These are phyloP conservation scores for Vigna nakashimae DNA, from an alignment of 306 rosid genomes.

Conservation along the genomic window DNA sequence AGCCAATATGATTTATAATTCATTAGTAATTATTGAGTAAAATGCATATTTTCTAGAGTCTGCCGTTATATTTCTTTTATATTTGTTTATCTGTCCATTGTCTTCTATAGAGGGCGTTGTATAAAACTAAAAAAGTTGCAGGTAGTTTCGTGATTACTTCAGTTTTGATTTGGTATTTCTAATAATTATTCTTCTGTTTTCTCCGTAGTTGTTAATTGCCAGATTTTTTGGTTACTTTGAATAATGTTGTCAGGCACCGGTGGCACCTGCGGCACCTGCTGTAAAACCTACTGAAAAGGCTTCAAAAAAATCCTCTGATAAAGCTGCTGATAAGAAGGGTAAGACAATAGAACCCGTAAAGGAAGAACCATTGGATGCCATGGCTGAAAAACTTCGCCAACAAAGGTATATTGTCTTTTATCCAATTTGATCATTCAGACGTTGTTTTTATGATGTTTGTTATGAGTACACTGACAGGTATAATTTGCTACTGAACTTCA, in stretches of 20 bases:
- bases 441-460: constrained; percentile 1
- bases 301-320: constrained; percentile 64
- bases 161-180: constrained; percentile 6
- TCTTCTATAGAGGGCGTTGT: neutral
- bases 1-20: neutral
- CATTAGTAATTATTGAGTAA: too few species aligned
- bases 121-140: neutral
- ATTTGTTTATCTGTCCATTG: constrained; percentile 1
- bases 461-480: neutral
- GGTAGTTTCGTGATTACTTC: neutral
- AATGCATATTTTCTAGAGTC: neutral
- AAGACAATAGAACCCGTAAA: constrained; percentile 56
- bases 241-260: constrained; percentile 65
- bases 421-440: neutral
- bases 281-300: constrained; percentile 66
- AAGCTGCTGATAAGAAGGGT: constrained; percentile 70
- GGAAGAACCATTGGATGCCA: constrained; percentile 80
- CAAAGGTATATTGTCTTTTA: constrained; percentile 66
- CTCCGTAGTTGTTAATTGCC: neutral
- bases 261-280: constrained; percentile 67
- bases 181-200: neutral
- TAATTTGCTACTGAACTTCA: neutral
- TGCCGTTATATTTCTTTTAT: neutral
- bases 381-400: constrained; percentile 89
- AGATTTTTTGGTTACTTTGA: constrained; percentile 4